These are phyloP conservation scores for Huiozyma sinensis DNA, from an alignment of 805 yeast genomes.

Conservation along the genomic window DNA sequence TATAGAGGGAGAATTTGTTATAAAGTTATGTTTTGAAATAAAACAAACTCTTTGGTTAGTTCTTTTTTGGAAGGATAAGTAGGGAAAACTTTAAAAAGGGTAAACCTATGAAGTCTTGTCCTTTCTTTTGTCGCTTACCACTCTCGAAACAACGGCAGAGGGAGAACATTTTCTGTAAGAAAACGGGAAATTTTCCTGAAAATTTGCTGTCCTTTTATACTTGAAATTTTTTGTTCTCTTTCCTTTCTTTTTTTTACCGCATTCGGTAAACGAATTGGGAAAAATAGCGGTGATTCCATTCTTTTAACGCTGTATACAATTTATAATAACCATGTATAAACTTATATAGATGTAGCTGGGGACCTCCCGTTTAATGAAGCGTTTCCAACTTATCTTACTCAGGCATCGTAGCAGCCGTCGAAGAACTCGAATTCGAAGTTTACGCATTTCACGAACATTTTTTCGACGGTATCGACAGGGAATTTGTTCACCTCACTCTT, in stretches of 20 bases:
- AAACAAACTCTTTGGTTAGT: slow-evolving; percentile 1
- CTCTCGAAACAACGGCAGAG: no score
- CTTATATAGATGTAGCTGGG: neutral
- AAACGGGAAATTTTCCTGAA: no score
- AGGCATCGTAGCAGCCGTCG: slow-evolving; percentile 34
- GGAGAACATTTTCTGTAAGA: no score
- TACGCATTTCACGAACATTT: slow-evolving; percentile 29
- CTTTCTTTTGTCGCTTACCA: no score
- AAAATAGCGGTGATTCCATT: no score
- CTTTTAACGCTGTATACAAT: neutral
- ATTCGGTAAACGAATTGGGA: no score
- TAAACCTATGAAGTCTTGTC: no score
- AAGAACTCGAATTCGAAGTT: slow-evolving; percentile 37
- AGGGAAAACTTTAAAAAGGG: neutral
- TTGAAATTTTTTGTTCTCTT: no score
- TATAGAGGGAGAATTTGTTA: neutral
- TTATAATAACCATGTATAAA: neutral
- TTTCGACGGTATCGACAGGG: slow-evolving; percentile 23
- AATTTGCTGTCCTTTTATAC: no score
- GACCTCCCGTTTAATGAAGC: neutral
- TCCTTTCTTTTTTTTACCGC: no score
- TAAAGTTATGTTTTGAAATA: neutral
- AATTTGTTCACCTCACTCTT: slow-evolving; percentile 32
- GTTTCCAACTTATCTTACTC: no score
- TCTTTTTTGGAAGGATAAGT: neutral